phyloP scores from a whole-genome alignment of 2,329 filamentous ascomycete genomes.

The Calycina herbarum region DNA sequence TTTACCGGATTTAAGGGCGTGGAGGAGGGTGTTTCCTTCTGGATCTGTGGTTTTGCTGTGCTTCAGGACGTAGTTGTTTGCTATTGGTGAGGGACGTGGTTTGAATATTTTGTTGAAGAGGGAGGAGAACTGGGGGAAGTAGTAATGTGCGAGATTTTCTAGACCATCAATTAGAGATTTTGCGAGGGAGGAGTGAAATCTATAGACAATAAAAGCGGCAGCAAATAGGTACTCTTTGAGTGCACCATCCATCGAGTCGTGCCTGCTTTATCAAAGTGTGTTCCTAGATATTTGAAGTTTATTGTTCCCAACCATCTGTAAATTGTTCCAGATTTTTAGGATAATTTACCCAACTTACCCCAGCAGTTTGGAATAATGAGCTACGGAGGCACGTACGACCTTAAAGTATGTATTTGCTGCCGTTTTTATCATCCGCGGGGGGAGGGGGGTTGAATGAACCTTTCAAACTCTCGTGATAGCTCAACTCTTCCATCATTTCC shows the following conservation, averaged over 20 bases:
- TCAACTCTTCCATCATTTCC: conserved; percentile 67
- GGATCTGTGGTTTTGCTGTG: conserved; percentile 48
- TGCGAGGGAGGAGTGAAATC: neutral
- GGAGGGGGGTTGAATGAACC: conserved; percentile 43
- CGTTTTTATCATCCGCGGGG: too few relatives aligned
- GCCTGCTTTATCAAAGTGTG: too few relatives aligned
- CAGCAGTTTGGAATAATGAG: too few relatives aligned
- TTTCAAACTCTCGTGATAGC: conserved; percentile 66
- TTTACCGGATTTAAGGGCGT: conserved; percentile 55
- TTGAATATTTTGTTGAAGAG: conserved; percentile 92
- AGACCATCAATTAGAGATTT: neutral
- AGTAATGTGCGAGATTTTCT: conserved; percentile 52
- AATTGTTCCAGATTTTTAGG: too few relatives aligned
- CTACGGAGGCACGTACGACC: too few relatives aligned
- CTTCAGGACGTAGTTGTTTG: conserved; percentile 58
- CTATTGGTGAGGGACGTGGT: conserved; percentile 45
- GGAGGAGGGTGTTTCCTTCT: conserved; percentile 57
- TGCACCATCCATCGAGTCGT: too few relatives aligned
- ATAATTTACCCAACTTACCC: too few relatives aligned
- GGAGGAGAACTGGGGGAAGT: conserved; percentile 96
- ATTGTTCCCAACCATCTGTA: too few relatives aligned
- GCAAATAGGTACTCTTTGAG: too few relatives aligned
- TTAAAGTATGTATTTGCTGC: too few relatives aligned
- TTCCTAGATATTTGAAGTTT: too few relatives aligned
- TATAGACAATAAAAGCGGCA: too few relatives aligned